phyloP scores from a whole-genome alignment of 306 rosid genomes.

The Lathyrus aphaca region DNA sequence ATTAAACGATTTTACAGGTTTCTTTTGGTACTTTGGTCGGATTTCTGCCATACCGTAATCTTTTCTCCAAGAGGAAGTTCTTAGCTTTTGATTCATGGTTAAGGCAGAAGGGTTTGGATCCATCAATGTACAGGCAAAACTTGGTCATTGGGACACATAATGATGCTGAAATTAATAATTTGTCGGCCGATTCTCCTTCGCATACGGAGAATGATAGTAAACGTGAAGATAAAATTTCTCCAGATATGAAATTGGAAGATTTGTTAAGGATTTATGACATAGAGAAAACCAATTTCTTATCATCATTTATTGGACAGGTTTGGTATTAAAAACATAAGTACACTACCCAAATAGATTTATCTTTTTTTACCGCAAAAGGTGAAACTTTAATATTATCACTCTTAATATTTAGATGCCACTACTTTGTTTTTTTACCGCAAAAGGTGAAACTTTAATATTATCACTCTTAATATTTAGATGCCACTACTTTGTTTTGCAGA shows the following conservation, averaged over 20 bases:
- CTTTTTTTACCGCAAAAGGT: conserved; percentile 16
- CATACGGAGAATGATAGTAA: conserved; percentile 44
- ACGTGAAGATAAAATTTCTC: conserved; percentile 54
- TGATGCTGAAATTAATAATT: conserved; percentile 48
- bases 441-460: conserved; percentile 30
- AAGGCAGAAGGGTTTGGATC: conserved; percentile 85
- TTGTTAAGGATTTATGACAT: conserved; percentile 76
- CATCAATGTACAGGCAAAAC: conserved; percentile 67
- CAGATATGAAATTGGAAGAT: conserved; percentile 86
- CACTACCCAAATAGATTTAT: conserved; percentile 23
- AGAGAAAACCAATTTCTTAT: conserved; percentile 79
- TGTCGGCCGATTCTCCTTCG: conserved; percentile 42
- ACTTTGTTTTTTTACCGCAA: conserved; percentile 31
- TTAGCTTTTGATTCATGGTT: conserved; percentile 97
- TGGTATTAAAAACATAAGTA: conserved; percentile 36
- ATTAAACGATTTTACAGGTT: conserved; percentile 63
- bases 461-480: conserved; percentile 36
- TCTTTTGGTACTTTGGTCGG: conserved; percentile 88
- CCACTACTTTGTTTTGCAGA: conserved; percentile 57
- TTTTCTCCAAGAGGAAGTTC: conserved; percentile 86
- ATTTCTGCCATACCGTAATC: conserved; percentile 90
- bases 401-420: conserved; percentile 32
- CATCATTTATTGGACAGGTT: conserved; percentile 92
- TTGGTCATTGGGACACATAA: conserved; percentile 57
- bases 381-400: conserved; percentile 32